Conservation (phyloP, 2,329 filamentous ascomycete species). For the Claviceps citrina region DNA sequence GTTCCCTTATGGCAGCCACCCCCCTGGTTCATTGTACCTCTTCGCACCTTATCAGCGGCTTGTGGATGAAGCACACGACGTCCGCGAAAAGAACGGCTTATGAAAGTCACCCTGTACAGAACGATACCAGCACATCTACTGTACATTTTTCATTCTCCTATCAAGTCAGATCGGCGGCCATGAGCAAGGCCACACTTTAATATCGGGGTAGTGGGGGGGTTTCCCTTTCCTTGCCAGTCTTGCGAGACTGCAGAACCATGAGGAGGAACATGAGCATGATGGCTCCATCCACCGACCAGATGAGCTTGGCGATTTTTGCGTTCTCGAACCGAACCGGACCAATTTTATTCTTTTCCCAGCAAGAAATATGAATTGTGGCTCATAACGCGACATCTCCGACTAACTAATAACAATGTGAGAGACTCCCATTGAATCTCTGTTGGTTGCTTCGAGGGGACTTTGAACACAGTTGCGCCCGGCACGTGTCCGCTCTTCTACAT, state of each 20-base stretch:
- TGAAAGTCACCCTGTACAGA: not conserved
- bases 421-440: too few species aligned
- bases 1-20: conserved; percentile 19
- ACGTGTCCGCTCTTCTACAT: too few species aligned
- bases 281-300: too few species aligned
- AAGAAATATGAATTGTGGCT: not conserved
- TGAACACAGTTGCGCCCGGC: too few species aligned
- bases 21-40: conserved; percentile 23
- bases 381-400: not conserved
- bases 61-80: conserved; percentile 2
- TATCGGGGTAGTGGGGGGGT: too few species aligned
- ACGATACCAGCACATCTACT: not conserved
- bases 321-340: not conserved
- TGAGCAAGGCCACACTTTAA: not conserved
- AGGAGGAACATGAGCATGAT: not conserved
- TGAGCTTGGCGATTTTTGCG: not conserved
- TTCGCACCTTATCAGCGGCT: conserved; percentile 1
- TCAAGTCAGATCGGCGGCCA: not conserved
- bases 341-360: too few species aligned
- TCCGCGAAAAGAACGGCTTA: not conserved
- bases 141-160: not conserved
- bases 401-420: not conserved
- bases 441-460: too few species aligned
- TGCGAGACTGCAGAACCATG: not conserved
- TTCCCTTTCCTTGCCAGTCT: too few species aligned